Percentiles rank a stretch among this genome's conserved stretches.
Evolutionary conservation across 1,139 yeast genomes (phyloP).

Genomic region (Hyphopichia burtonii): DNA sequence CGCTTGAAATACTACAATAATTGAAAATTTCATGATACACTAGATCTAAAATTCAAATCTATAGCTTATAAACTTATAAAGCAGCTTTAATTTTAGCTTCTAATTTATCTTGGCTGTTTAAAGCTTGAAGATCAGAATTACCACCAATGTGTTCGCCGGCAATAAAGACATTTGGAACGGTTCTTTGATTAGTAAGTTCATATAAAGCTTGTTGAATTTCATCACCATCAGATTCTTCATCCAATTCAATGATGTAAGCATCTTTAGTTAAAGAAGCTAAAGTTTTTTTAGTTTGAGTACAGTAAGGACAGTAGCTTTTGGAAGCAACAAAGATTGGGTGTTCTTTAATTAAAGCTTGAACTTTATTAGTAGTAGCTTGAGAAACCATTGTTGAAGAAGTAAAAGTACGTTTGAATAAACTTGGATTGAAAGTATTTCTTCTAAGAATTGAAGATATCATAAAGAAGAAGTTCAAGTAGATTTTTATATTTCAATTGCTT

Average conservation of each 20-base stretch:
- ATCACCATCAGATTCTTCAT: constrained; percentile 41
- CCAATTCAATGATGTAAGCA: constrained; percentile 67
- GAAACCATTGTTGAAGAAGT: constrained; percentile 33
- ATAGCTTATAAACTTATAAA: constrained; percentile 18
- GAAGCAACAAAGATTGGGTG: constrained; percentile 83
- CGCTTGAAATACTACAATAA: too few species aligned
- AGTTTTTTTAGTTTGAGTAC: constrained; percentile 61
- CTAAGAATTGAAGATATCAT: not conserved
- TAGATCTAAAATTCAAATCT: too few species aligned
- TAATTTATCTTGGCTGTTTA: constrained; percentile 39
- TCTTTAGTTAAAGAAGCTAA: constrained; percentile 50
- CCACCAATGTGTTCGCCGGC: constrained; percentile 94
- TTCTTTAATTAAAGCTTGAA: constrained; percentile 61
- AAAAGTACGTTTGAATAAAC: not conserved
- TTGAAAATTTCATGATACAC: too few species aligned
- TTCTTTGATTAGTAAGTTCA: constrained; percentile 81
- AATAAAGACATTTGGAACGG: constrained; percentile 92
- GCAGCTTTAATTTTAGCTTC: constrained; percentile 40
- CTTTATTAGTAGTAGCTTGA: constrained; percentile 53
- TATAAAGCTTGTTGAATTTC: constrained; percentile 74
- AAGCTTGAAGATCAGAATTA: constrained; percentile 76
- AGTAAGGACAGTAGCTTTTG: constrained; percentile 72
- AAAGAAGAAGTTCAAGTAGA: not conserved
- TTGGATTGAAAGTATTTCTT: not conserved
- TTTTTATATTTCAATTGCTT: too few species aligned